phyloP scores from a whole-genome alignment of 2,329 filamentous ascomycete genomes.

The Pseudocercospora fijiensis region DNA sequence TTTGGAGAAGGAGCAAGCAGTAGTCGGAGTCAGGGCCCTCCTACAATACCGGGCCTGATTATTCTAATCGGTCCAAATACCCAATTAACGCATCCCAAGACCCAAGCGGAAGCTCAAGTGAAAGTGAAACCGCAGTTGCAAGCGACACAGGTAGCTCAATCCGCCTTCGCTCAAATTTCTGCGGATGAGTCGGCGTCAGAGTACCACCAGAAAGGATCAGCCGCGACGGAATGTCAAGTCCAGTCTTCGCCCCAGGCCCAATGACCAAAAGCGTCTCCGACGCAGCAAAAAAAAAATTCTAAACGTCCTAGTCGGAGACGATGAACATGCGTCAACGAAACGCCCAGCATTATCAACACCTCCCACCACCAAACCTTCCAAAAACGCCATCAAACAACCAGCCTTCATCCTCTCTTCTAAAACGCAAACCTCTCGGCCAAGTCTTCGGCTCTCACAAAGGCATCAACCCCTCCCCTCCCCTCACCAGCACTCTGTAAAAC shows the following conservation, averaged over 20 bases:
- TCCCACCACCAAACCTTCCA: slow-evolving; percentile 17
- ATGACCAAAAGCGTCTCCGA: slow-evolving; percentile 30
- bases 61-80: no score
- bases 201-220: slow-evolving; percentile 33
- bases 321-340: slow-evolving; percentile 27
- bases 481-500: slow-evolving; percentile 20
- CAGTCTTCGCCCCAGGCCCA: slow-evolving; percentile 28
- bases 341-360: slow-evolving; percentile 14
- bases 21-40: no score
- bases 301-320: slow-evolving; percentile 29
- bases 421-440: slow-evolving; percentile 27
- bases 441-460: slow-evolving; percentile 29
- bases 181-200: slow-evolving; percentile 31
- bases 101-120: slow-evolving; percentile 34
- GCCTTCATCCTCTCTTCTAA: slow-evolving; percentile 10
- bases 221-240: slow-evolving; percentile 28
- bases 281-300: slow-evolving; percentile 27
- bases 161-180: slow-evolving; percentile 30
- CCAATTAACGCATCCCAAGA: slow-evolving; percentile 29
- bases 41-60: no score
- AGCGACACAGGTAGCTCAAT: slow-evolving; percentile 35
- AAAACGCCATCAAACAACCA: slow-evolving; percentile 23
- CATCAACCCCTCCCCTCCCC: slow-evolving; percentile 17
- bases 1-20: no score
- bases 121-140: slow-evolving; percentile 34